These are phyloP conservation scores for Fagus sylvatica DNA, from an alignment of 306 rosid genomes.

Conservation along the genomic window DNA sequence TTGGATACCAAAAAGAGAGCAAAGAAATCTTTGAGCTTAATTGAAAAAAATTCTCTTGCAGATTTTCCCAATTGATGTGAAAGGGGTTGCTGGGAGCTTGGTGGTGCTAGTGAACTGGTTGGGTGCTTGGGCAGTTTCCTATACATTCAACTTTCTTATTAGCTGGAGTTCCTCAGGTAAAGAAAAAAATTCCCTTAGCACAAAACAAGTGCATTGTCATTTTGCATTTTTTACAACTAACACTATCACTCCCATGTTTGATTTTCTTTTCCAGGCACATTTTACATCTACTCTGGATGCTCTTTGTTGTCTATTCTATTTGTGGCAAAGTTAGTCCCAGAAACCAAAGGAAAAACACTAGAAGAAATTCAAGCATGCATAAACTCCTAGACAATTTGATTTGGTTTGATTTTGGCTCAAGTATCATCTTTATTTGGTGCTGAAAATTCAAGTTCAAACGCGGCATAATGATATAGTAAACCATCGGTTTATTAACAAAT, in stretches of 20 bases:
- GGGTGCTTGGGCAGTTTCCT: conserved; percentile 84
- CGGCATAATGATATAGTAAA: not conserved
- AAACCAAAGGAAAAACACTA: conserved; percentile 91
- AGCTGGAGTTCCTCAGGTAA: conserved; percentile 75
- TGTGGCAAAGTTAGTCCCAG: conserved; percentile 75
- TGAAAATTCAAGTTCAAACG: not conserved
- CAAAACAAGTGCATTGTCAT: not conserved
- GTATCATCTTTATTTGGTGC: conserved; percentile 2
- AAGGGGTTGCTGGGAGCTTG: conserved; percentile 82
- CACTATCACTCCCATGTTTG: not conserved
- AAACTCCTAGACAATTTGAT: conserved; percentile 23
- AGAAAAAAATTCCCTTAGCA: not conserved
- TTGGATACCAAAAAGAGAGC: not conserved
- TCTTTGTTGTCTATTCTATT: conserved; percentile 66
- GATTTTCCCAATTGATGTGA: conserved; percentile 80
- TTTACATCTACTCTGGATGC: conserved; percentile 61
- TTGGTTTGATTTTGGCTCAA: not conserved
- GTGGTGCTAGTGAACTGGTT: conserved; percentile 75
- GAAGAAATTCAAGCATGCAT: conserved; percentile 81
- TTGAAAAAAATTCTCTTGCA: conserved; percentile 30
- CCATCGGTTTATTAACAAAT: not conserved
- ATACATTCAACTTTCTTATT: conserved; percentile 77
- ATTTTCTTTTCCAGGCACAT: conserved; percentile 58
- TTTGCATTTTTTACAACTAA: not conserved
- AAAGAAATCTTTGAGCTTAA: not conserved